Evolutionary conservation across 2,329 filamentous ascomycete species (phyloP).

Genomic region (Trichophyton benhamiae): DNA sequence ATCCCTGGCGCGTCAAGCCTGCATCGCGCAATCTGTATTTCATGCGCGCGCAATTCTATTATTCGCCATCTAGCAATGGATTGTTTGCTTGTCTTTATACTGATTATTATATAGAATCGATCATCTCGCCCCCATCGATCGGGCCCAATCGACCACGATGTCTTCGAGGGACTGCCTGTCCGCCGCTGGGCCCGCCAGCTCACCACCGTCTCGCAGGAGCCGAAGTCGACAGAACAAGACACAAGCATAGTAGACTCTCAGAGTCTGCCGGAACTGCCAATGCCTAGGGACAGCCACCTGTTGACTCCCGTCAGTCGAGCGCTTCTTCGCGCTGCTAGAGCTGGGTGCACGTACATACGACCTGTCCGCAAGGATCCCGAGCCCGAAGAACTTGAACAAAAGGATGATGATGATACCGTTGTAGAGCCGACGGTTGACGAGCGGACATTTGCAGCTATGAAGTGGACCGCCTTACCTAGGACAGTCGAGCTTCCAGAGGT

Average conservation of each 20-base stretch:
- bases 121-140: slow-evolving; percentile 17
- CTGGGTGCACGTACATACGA: slow-evolving; percentile 63
- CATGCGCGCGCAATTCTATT: neutral
- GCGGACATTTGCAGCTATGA: slow-evolving; percentile 44
- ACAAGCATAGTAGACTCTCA: slow-evolving; percentile 17
- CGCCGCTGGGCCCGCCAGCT: slow-evolving; percentile 74
- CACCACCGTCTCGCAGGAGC: slow-evolving; percentile 55
- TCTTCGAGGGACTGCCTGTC: slow-evolving; percentile 65
- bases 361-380: slow-evolving; percentile 37
- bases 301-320: slow-evolving; percentile 70
- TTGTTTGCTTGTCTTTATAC: neutral
- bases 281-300: slow-evolving; percentile 76
- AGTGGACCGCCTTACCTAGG: slow-evolving; percentile 46
- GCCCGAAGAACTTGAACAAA: slow-evolving; percentile 26
- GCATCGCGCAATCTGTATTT: neutral
- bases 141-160: slow-evolving; percentile 51
- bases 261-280: slow-evolving; percentile 58
- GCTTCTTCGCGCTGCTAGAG: slow-evolving; percentile 66
- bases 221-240: slow-evolving; percentile 47
- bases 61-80: neutral
- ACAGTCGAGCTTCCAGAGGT: slow-evolving; percentile 47
- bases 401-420: slow-evolving; percentile 24
- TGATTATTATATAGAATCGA: neutral
- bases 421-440: slow-evolving; percentile 22
- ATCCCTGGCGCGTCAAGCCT: neutral